Conservation (phyloP, 345 rosid species). For the Acer saccharum region DNA sequence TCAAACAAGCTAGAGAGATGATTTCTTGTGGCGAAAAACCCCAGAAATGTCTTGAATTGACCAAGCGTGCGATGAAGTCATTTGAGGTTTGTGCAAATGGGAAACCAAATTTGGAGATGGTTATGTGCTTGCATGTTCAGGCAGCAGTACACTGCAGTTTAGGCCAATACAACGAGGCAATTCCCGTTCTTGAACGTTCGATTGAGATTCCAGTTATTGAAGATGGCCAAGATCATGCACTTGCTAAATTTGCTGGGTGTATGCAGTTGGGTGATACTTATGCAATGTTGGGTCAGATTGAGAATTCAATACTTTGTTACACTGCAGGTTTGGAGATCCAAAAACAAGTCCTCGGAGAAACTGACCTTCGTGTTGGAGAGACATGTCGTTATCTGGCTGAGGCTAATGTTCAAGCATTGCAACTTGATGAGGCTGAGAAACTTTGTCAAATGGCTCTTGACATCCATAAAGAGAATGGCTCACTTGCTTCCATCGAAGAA, state of each 20-base stretch:
- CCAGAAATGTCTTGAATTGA: slow-evolving; percentile 65
- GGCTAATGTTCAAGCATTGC: slow-evolving; percentile 87
- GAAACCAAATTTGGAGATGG: slow-evolving; percentile 56
- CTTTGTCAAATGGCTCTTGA: slow-evolving; percentile 79
- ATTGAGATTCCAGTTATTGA: slow-evolving; percentile 75
- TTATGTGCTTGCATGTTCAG: slow-evolving; percentile 81
- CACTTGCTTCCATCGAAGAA: slow-evolving; percentile 68
- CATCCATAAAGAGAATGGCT: slow-evolving; percentile 65
- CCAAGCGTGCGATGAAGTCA: slow-evolving; percentile 56
- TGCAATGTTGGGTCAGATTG: slow-evolving; percentile 78
- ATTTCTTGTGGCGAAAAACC: slow-evolving; percentile 72
- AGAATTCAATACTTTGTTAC: slow-evolving; percentile 75
- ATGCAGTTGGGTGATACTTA: slow-evolving; percentile 97
- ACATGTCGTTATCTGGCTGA: slow-evolving; percentile 86
- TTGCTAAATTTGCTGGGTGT: slow-evolving; percentile 94
- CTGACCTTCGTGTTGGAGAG: slow-evolving; percentile 74
- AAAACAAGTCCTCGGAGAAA: slow-evolving; percentile 81
- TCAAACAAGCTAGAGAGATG: slow-evolving; percentile 70
- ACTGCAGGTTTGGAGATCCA: slow-evolving; percentile 93
- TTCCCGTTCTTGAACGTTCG: slow-evolving; percentile 84
- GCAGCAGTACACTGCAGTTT: slow-evolving; percentile 72
- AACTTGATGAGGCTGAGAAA: slow-evolving; percentile 79
- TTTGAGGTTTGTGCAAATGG: slow-evolving; percentile 62
- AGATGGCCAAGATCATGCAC: slow-evolving; percentile 74
- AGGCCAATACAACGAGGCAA: slow-evolving; percentile 63